These are phyloP conservation scores for Penicillium cataractarum DNA, from an alignment of 495 filamentous ascomycete species.

Conservation along the genomic window DNA sequence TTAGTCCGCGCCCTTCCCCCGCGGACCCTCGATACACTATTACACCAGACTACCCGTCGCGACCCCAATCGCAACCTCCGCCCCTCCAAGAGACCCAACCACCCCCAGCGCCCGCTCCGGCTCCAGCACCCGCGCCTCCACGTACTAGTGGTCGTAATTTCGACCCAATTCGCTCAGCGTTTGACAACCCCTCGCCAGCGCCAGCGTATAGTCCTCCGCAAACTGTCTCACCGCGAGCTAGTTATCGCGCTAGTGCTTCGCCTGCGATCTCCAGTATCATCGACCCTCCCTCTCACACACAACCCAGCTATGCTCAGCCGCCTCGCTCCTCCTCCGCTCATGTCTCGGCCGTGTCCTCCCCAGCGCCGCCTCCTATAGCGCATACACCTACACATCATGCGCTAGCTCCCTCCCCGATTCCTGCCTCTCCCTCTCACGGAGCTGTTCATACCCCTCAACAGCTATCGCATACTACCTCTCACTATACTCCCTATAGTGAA, in stretches of 20 bases:
- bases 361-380: constrained; percentile 29
- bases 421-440: constrained; percentile 31
- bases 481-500: constrained; percentile 38
- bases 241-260: constrained; percentile 77
- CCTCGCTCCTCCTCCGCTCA: constrained; percentile 40
- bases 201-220: constrained; percentile 50
- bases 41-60: constrained; percentile 23
- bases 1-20: constrained; percentile 29
- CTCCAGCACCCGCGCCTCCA: constrained; percentile 14
- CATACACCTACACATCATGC: constrained; percentile 32
- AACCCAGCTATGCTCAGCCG: constrained; percentile 33
- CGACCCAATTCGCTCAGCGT: constrained; percentile 76
- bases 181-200: constrained; percentile 63
- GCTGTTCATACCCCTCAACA: constrained; percentile 28
- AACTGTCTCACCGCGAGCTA: constrained; percentile 37
- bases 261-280: constrained; percentile 90
- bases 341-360: constrained; percentile 36
- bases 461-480: constrained; percentile 22
- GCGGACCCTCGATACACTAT: constrained; percentile 15
- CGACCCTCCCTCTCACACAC: constrained; percentile 64
- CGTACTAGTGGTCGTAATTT: constrained; percentile 76
- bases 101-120: constrained; percentile 14
- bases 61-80: constrained; percentile 46
- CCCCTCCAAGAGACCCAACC: constrained; percentile 32
- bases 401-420: constrained; percentile 34